phyloP scores from a whole-genome alignment of 2,329 filamentous ascomycete species.

The Exophiala alcalophila region DNA sequence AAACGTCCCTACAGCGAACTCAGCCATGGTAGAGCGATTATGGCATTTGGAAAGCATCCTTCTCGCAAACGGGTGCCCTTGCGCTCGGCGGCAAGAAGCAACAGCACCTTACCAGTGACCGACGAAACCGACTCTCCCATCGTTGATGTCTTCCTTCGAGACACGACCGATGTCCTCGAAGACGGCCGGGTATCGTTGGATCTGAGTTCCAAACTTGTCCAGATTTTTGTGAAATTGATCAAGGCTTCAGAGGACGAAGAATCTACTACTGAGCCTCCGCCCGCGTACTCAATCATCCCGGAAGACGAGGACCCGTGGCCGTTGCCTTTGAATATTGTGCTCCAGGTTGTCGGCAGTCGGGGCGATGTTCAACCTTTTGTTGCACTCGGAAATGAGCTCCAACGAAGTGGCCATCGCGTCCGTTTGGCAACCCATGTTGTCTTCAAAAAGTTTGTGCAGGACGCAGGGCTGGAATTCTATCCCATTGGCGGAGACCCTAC shows the following conservation, averaged over 20 bases:
- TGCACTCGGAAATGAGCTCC: constrained; percentile 52
- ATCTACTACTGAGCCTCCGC: constrained; percentile 20
- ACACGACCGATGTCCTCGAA: constrained; percentile 13
- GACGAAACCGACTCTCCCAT: constrained; percentile 11
- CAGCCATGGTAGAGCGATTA: no score
- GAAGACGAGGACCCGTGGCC: constrained; percentile 10
- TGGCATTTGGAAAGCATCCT: no score
- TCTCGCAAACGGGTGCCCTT: no score
- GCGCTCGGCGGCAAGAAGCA: no score
- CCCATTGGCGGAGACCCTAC: constrained; percentile 57
- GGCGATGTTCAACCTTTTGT: constrained; percentile 61
- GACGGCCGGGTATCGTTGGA: constrained; percentile 31
- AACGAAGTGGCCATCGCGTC: constrained; percentile 53
- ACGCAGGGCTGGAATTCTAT: constrained; percentile 56
- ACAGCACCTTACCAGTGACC: no score
- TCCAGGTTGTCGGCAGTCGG: constrained; percentile 53
- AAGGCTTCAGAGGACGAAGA: constrained; percentile 17
- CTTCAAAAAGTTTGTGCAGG: constrained; percentile 54
- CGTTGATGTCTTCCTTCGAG: constrained; percentile 4
- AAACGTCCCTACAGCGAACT: no score
- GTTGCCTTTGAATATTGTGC: constrained; percentile 50
- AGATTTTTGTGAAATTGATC: constrained; percentile 22
- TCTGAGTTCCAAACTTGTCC: constrained; percentile 25
- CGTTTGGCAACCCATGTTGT: constrained; percentile 56
- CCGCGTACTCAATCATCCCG: constrained; percentile 20